These are phyloP conservation scores for Codiaeum variegatum DNA, from an alignment of 441 rosid genomes.

Conservation along the genomic window DNA sequence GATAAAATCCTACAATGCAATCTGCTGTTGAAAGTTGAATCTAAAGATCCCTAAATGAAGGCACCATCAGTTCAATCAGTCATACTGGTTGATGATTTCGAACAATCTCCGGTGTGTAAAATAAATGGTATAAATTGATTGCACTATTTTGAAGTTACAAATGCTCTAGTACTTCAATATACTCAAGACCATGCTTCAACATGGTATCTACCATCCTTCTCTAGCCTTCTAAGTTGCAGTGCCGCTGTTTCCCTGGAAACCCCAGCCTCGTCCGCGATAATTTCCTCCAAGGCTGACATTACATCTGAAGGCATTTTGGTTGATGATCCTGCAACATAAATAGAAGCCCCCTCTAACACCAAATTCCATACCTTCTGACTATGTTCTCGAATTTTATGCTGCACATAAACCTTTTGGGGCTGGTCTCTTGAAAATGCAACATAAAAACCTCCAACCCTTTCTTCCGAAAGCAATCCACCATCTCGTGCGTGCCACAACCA, in stretches of 20 bases:
- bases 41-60: background rate
- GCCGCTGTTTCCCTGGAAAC: slow-evolving; percentile 55
- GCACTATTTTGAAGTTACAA: background rate
- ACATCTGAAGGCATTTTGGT: slow-evolving; percentile 91
- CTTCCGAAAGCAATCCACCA: slow-evolving; percentile 61
- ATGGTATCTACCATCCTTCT: slow-evolving; percentile 79
- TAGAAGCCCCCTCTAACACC: slow-evolving; percentile 53
- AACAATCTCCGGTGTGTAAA: background rate
- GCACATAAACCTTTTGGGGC: slow-evolving; percentile 82
- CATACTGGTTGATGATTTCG: background rate
- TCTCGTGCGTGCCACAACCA: slow-evolving; percentile 57
- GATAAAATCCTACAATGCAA: too few species aligned
- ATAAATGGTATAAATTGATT: background rate
- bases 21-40: background rate
- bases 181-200: slow-evolving; percentile 93
- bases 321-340: slow-evolving; percentile 88
- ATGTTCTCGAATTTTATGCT: slow-evolving; percentile 67
- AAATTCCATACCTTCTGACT: slow-evolving; percentile 59
- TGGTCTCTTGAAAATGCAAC: slow-evolving; percentile 92
- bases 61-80: background rate
- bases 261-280: slow-evolving; percentile 59
- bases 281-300: slow-evolving; percentile 65
- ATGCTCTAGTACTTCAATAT: background rate
- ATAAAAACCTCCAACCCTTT: slow-evolving; percentile 73
- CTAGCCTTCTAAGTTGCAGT: slow-evolving; percentile 58